Percentiles rank a stretch among this genome's conserved stretches.
These are phyloP conservation scores for Polygonum maritimum DNA, from an alignment of 148 eudicot species.

Conservation along the genomic window DNA sequence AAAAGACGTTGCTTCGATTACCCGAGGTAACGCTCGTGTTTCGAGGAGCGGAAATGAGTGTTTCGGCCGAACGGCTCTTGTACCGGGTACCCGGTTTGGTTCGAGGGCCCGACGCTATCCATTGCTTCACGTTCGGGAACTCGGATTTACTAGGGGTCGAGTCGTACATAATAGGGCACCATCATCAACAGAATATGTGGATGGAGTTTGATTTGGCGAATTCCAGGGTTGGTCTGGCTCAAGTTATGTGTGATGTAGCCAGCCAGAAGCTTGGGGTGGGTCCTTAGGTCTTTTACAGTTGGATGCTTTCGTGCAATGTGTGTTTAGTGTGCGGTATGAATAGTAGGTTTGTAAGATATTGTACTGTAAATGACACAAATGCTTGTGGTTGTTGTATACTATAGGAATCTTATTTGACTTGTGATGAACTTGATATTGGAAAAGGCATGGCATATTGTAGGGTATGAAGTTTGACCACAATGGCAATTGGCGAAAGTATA, in stretches of 20 bases:
- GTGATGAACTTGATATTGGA: no score
- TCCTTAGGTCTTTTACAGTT: neutral
- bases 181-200: slow-evolving; percentile 92
- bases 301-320: neutral
- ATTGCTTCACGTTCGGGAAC: slow-evolving; percentile 81
- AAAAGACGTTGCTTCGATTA: slow-evolving; percentile 29
- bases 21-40: slow-evolving; percentile 64
- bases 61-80: slow-evolving; percentile 43
- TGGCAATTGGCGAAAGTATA: no score
- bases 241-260: slow-evolving; percentile 68
- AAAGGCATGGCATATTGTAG: no score
- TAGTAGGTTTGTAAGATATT: no score
- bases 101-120: slow-evolving; percentile 39
- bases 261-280: slow-evolving; percentile 51
- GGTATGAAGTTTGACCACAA: no score
- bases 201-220: slow-evolving; percentile 74
- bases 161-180: slow-evolving; percentile 69
- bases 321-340: neutral
- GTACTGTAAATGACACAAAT: no score
- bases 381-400: no score
- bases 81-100: slow-evolving; percentile 51
- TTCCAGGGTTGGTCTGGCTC: slow-evolving; percentile 67
- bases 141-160: slow-evolving; percentile 71
- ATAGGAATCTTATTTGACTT: no score
- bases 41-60: slow-evolving; percentile 66